Conservation (phyloP, 441 rosid species). For the Codiaeum variegatum region DNA sequence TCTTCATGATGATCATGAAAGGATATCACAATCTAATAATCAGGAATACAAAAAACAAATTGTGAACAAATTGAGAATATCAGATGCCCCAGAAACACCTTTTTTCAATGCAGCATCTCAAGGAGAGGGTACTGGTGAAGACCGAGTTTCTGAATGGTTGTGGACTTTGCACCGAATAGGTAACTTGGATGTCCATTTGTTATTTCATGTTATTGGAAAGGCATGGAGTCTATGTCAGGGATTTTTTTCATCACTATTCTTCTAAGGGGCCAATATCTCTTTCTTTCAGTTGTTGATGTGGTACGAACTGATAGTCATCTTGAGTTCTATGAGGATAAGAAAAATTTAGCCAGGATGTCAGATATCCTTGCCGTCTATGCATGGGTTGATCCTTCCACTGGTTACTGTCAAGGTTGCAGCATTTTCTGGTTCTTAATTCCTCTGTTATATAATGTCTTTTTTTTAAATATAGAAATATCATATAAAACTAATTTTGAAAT, state of each 20-base stretch:
- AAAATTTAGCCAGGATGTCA: slow-evolving; percentile 88
- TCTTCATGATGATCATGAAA: slow-evolving; percentile 36
- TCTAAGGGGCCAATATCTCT: slow-evolving; percentile 22
- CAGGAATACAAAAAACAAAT: slow-evolving; percentile 36
- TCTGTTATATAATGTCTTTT: background rate
- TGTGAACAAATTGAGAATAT: slow-evolving; percentile 53
- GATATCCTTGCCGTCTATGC: slow-evolving; percentile 98
- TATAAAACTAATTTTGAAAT: background rate
- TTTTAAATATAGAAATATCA: background rate
- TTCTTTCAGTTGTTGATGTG: slow-evolving; percentile 84
- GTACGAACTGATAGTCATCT: slow-evolving; percentile 96
- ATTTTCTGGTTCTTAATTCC: slow-evolving; percentile 10
- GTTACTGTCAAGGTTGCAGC: slow-evolving; percentile 92
- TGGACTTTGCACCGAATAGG: slow-evolving; percentile 94
- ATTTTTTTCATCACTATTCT: slow-evolving; percentile 14
- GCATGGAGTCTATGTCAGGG: background rate
- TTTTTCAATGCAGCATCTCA: slow-evolving; percentile 40
- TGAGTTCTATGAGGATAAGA: slow-evolving; percentile 81
- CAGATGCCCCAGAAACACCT: slow-evolving; percentile 57
- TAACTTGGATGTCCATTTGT: slow-evolving; percentile 25
- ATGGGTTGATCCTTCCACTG: slow-evolving; percentile 95
- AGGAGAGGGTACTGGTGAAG: slow-evolving; percentile 44
- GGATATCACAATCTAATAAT: slow-evolving; percentile 34
- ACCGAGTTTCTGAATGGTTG: slow-evolving; percentile 85
- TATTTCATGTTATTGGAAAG: slow-evolving; percentile 16